A percentile compares a stretch with the other conserved stretches of the same genome.
These are phyloP conservation scores for Fusarium nematophilum DNA, from an alignment of 2,329 filamentous ascomycete species.

Conservation along the genomic window DNA sequence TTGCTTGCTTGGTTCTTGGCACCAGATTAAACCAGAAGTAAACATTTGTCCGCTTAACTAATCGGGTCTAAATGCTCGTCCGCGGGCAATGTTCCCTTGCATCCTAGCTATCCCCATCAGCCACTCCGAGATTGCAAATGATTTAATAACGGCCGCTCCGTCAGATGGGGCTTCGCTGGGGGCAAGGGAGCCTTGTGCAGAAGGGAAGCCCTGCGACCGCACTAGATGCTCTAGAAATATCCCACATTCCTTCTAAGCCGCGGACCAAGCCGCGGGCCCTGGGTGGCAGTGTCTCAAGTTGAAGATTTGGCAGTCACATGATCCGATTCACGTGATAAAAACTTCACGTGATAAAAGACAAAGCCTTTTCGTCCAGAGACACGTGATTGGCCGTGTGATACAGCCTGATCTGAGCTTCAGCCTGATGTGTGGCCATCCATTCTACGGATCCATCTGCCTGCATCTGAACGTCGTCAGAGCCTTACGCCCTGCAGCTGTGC, in stretches of 20 bases:
- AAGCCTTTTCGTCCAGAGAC: rapidly evolving
- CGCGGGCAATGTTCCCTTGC: constrained; percentile 1
- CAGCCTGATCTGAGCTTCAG: constrained; percentile 37
- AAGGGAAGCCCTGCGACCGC: constrained; percentile 6
- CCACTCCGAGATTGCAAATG: constrained; percentile 15
- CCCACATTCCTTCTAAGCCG: neutral
- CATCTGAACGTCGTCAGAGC: constrained; percentile 40
- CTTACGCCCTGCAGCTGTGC: constrained; percentile 41
- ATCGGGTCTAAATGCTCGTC: neutral
- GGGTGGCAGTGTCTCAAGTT: constrained; percentile 6
- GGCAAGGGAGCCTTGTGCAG: constrained; percentile 1
- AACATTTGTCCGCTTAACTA: neutral
- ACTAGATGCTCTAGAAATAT: constrained; percentile 22
- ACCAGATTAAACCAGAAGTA: constrained; percentile 1
- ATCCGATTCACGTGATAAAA: rapidly evolving
- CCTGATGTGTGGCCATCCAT: constrained; percentile 39
- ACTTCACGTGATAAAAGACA: neutral
- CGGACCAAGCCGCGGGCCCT: neutral
- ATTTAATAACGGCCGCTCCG: constrained; percentile 11
- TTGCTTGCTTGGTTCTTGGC: neutral
- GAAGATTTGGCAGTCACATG: neutral
- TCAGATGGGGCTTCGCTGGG: constrained; percentile 6
- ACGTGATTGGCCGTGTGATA: constrained; percentile 32
- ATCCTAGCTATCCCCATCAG: constrained; percentile 14
- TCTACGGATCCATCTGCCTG: constrained; percentile 37